These are phyloP conservation scores for Candida dendrica DNA, from an alignment of 805 yeast species.

Conservation along the genomic window DNA sequence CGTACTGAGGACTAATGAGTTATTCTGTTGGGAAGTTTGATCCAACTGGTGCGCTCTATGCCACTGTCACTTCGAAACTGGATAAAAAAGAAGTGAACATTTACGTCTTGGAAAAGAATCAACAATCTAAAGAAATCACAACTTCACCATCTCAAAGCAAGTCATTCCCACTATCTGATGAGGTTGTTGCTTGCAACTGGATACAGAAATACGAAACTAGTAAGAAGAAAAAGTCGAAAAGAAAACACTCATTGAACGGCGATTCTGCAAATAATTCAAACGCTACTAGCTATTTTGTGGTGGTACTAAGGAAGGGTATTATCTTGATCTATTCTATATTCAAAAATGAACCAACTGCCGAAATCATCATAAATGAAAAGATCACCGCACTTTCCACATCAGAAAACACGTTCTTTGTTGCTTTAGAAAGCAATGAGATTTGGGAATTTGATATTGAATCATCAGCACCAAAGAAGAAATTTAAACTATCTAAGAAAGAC, in stretches of 20 bases:
- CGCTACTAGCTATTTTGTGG: conserved; percentile 22
- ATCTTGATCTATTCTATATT: conserved; percentile 38
- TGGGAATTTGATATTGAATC: conserved; percentile 10
- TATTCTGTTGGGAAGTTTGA: conserved; percentile 18
- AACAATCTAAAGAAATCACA: not conserved
- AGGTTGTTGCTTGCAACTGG: conserved; percentile 33
- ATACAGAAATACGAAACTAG: conserved; percentile 8
- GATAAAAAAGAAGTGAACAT: conserved; percentile 42
- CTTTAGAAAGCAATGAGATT: conserved; percentile 12
- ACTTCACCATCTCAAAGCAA: not conserved
- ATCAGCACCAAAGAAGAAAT: conserved; percentile 6
- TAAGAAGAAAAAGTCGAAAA: conserved; percentile 17
- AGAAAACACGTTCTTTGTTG: conserved; percentile 21
- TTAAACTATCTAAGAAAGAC: conserved; percentile 7
- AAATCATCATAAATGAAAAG: conserved; percentile 24
- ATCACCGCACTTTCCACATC: conserved; percentile 21
- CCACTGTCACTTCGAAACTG: conserved; percentile 33
- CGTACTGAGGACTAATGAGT: not conserved
- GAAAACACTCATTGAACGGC: conserved; percentile 15
- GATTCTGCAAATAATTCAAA: conserved; percentile 13
- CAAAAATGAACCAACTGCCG: conserved; percentile 29
- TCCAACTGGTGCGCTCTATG: conserved; percentile 24
- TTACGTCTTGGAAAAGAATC: conserved; percentile 6
- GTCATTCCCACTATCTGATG: conserved; percentile 34
- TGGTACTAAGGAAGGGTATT: conserved; percentile 28